A percentile compares a stretch with the other conserved stretches of the same genome.
Evolutionary conservation across 1,284 basidiomycete genomes (phyloP).

Genomic region (Ustilago trichophora): DNA sequence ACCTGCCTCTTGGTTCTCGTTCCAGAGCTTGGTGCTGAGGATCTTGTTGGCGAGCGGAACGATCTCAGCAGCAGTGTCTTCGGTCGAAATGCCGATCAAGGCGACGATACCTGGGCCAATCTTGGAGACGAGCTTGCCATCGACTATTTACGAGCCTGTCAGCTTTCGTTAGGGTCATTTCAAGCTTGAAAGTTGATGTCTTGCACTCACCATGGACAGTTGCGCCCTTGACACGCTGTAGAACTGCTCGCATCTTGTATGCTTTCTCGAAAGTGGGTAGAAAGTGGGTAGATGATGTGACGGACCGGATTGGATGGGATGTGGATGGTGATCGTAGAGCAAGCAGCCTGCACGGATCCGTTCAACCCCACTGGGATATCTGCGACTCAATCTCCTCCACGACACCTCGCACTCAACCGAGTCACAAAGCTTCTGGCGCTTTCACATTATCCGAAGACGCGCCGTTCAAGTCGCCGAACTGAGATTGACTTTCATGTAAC

Average conservation of each 20-base stretch:
- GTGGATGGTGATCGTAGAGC: too few species aligned
- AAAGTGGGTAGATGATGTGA: too few species aligned
- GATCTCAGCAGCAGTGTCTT: conserved; percentile 57
- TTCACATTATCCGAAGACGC: conserved; percentile 10
- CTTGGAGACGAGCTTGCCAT: conserved; percentile 56
- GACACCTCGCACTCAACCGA: background rate
- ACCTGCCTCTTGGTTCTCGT: conserved; percentile 45
- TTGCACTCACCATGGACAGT: conserved; percentile 56
- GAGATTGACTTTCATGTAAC: conserved; percentile 3
- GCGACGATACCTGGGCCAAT: conserved; percentile 64
- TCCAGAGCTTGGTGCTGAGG: conserved; percentile 59
- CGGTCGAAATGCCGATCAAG: conserved; percentile 58
- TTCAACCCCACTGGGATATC: too few species aligned
- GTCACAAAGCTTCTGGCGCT: conserved; percentile 3
- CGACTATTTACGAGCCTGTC: conserved; percentile 50
- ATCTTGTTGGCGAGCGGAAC: conserved; percentile 52
- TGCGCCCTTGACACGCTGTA: conserved; percentile 64
- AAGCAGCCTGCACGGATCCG: too few species aligned
- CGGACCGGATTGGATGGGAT: too few species aligned
- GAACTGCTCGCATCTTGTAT: conserved; percentile 54
- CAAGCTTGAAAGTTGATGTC: background rate
- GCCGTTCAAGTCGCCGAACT: conserved; percentile 21
- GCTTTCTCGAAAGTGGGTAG: background rate
- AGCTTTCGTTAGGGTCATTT: too few species aligned
- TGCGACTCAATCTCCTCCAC: too few species aligned